Base-by-base conservation (phyloP, 192 early-diverging fungal genomes). In the Mortierella hygrophila region DNA sequence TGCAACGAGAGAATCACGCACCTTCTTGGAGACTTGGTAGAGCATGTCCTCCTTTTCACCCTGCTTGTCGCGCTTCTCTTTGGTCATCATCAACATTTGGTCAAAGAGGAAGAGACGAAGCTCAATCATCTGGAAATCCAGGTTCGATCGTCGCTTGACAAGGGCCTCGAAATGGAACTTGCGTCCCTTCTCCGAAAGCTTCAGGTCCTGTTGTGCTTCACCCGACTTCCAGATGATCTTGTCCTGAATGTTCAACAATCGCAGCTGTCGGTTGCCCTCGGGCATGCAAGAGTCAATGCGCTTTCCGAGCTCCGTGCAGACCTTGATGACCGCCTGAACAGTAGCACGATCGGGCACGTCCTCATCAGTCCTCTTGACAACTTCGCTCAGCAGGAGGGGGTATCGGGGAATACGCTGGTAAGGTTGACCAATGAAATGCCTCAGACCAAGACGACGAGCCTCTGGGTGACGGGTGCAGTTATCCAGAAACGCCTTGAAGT, bases 71-170 rank as follows among this genome's bases (percentile, higher is more conserved):
- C 86, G 88, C 80, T 94, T 97, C 73, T 89, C 87, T 72, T 94
- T 95, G 74, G 94, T 93, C 88, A 96, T 93, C 38, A 97, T 85
- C n/a, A 97, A 76, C 78, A 92, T 91, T 82, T 99, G 95, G 84
- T 99, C 98, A 46, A 99, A 94, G 68, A 99, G 82, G 77, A 96
- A 95, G n/a, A 98, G 90, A 72, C 91, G 90, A 40, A 98, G 81
- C n/a, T 95, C 95, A 21, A 93, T 87, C 42, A 93, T 93, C 72
- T 94, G 93, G 2, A 87, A 82, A 52, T 80, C 86, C 69, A 89
- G 82, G 68, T 90, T 89, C 6, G 84, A 69, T 46, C 93, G 91
- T 76, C 95, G 90, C 80, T 94, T 95, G 79, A 99, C 85, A 65
- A 92, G 81, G 49, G 97, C 96, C 74, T 97, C 95, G 75, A 95